phyloP scores from a whole-genome alignment of 2,329 filamentous ascomycete genomes.

The Dryadomyces quercus-mongolicae region DNA sequence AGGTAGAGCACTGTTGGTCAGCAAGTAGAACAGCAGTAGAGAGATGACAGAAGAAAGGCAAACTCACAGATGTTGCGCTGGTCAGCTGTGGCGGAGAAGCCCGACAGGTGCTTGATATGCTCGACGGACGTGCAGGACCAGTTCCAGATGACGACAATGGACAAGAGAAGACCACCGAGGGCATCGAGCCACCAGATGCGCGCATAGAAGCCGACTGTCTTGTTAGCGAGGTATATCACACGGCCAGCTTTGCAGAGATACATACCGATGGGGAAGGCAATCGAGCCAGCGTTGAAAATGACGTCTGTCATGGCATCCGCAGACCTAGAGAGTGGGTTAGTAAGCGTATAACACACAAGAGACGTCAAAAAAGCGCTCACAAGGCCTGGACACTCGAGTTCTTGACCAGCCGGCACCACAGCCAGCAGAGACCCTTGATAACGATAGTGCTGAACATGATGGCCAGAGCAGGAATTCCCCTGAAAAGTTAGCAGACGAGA shows the following conservation, averaged over 20 bases:
- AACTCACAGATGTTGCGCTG: slow-evolving; percentile 60
- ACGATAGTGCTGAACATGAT: slow-evolving; percentile 77
- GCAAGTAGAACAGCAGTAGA: not conserved
- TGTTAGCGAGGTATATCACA: slow-evolving; percentile 1
- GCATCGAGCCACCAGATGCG: slow-evolving; percentile 76
- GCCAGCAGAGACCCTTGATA: slow-evolving; percentile 72
- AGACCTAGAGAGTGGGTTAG: slow-evolving; percentile 12
- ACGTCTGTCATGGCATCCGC: slow-evolving; percentile 40
- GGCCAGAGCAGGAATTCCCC: slow-evolving; percentile 53
- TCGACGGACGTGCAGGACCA: slow-evolving; percentile 63
- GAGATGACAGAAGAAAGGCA: not conserved
- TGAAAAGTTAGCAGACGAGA: slow-evolving; percentile 7
- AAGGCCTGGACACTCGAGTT: slow-evolving; percentile 80
- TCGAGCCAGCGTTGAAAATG: slow-evolving; percentile 82
- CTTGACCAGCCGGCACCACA: slow-evolving; percentile 77
- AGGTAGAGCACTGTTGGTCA: slow-evolving; percentile 56
- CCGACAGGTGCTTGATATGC: slow-evolving; percentile 71
- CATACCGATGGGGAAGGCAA: slow-evolving; percentile 66
- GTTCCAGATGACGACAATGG: slow-evolving; percentile 64
- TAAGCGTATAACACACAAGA: no score
- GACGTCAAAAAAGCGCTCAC: slow-evolving; percentile 23
- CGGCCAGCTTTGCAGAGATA: slow-evolving; percentile 2
- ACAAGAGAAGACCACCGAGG: slow-evolving; percentile 66
- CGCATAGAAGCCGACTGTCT: slow-evolving; percentile 56
- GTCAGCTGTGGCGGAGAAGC: slow-evolving; percentile 66